Conservation (phyloP, 2,329 filamentous ascomycete species). For the Xylariaceae sp. region DNA sequence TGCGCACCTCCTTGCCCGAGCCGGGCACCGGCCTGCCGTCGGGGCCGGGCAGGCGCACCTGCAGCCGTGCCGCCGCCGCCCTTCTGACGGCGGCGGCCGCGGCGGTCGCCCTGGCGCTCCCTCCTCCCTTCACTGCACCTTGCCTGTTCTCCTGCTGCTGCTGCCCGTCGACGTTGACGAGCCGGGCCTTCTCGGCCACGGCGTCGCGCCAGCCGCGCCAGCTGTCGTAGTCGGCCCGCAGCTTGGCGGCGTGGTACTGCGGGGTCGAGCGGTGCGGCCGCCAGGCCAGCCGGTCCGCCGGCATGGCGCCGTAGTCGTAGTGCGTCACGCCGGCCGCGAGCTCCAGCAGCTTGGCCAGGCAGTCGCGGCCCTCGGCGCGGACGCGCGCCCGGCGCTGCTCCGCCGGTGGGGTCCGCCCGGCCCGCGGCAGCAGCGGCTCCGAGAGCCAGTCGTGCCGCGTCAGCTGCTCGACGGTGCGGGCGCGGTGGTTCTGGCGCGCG, state of each 20-base stretch:
- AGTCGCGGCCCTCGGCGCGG: conserved; percentile 54
- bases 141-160: no score
- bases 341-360: conserved; percentile 56
- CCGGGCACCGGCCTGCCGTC: conserved; percentile 37
- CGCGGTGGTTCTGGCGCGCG: conserved; percentile 57
- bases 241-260: conserved; percentile 57
- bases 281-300: conserved; percentile 58
- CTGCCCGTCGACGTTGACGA: conserved; percentile 22
- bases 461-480: conserved; percentile 49
- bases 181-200: conserved; percentile 45
- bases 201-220: conserved; percentile 53
- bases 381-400: conserved; percentile 55
- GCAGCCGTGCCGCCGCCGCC: conserved; percentile 36
- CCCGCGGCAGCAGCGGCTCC: conserved; percentile 46
- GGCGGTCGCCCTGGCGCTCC: no score
- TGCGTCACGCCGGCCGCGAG: conserved; percentile 49
- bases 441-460: conserved; percentile 52
- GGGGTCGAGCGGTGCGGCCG: conserved; percentile 56
- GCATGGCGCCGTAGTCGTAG: conserved; percentile 51
- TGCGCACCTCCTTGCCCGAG: conserved; percentile 34
- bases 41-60: conserved; percentile 39
- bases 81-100: neutral
- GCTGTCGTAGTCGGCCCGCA: conserved; percentile 56
- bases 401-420: no score
- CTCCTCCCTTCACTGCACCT: no score